Evolutionary conservation across 305 asterid genomes (phyloP), one percentile per base, ranked within the genome.

Genomic region (Solanum hybrid): DNA sequence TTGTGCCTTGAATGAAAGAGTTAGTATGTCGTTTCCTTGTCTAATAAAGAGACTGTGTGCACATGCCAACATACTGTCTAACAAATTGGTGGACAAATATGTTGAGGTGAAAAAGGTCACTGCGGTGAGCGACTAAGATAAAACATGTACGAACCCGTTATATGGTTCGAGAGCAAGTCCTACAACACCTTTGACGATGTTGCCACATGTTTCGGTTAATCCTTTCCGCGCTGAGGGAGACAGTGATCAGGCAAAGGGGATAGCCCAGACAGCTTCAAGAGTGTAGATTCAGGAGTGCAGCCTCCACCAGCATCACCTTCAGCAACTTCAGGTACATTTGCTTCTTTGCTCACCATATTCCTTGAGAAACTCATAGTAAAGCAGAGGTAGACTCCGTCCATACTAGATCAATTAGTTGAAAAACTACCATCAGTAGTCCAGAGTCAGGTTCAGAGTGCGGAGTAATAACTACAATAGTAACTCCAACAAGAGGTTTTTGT

Each of bases 171-270:
- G 69, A 56, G 69, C 4, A 56, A 3, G 24, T 17, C 24, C 69
- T 56, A 19, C 10, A 56, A 3, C 10, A 56, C 10, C 2, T 17
- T 56, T 56, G 69, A 19, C 1, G 4, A 56, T 56, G 10, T 56
- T 56, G 24, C 69, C 24, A 56, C 24, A 17, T 7, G 69, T 6
- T 17, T 0, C 24, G 4, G 0, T 7, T 17, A 4, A 19, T 0
- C 24, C 2, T 19, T 56, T 56, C 0, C 0, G 2, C 0, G 2
- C 24, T 7, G 1, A 56, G 4, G 10, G 4, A 56, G 69, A 3
- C 4, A 56, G 1, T 56, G 10, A 56, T 2, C 10, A 6, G 4
- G 69, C 4, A 56, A 4, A 56, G 24, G 69, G 24, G 10, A 56
- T 19, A 56, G 24, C 69, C 19, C 10, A 17, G 10, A 0, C 8